Conservation (phyloP, 2,329 filamentous ascomycete genomes). For the Neonectria faginata region DNA sequence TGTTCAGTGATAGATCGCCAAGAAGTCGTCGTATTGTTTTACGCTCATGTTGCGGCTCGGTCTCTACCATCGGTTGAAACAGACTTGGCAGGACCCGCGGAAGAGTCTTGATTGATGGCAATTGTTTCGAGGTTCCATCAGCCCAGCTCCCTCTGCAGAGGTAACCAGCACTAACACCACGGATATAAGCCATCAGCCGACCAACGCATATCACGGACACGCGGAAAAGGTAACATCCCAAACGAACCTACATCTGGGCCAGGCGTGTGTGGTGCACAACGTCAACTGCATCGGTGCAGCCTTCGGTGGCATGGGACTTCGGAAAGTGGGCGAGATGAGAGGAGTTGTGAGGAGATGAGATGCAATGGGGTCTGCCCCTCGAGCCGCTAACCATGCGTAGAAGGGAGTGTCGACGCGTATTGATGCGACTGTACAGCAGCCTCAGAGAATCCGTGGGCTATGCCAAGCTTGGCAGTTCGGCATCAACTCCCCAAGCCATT, state of each 20-base stretch:
- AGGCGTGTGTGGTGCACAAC: constrained; percentile 36
- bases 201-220: constrained; percentile 29
- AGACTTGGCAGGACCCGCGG: constrained; percentile 12
- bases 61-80: constrained; percentile 5
- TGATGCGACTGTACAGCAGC: constrained; percentile 26
- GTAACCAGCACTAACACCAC: constrained; percentile 14
- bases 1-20: constrained; percentile 9
- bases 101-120: constrained; percentile 21
- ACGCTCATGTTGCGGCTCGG: constrained; percentile 11
- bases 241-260: constrained; percentile 29
- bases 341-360: constrained; percentile 30
- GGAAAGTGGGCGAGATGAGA: constrained; percentile 31
- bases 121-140: constrained; percentile 1
- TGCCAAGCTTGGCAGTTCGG: constrained; percentile 34
- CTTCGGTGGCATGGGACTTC: constrained; percentile 28
- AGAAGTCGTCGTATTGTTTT: constrained; percentile 7
- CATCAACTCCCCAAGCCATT: constrained; percentile 19
- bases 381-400: constrained; percentile 32
- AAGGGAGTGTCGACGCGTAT: constrained; percentile 17
- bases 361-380: constrained; percentile 33
- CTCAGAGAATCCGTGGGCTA: constrained; percentile 31
- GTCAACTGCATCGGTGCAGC: constrained; percentile 6
- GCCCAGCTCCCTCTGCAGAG: not conserved
- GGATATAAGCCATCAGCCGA: constrained; percentile 28
- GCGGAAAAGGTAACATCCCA: constrained; percentile 26